Base-by-base conservation (phyloP, 1,284 basidiomycete genomes). In the Abortiporus biennis region DNA sequence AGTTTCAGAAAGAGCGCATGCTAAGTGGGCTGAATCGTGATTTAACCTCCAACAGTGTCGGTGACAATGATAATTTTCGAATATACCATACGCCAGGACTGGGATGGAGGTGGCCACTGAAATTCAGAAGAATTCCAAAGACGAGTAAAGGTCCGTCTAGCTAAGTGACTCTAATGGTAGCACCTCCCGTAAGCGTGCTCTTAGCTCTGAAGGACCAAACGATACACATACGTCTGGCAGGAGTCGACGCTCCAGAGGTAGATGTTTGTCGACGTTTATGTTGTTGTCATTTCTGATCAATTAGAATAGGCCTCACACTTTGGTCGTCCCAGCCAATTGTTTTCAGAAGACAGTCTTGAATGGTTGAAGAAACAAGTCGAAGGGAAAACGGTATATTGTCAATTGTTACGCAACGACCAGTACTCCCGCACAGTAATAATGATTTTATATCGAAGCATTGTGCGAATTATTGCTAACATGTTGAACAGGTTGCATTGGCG, bases 201-300 rank as follows among this genome's bases (percentile, higher is more conserved):
- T 46, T 48, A 87, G 88, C 77, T 1, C 66, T 92, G 38, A 84
- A 77, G 56, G 75, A 83, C 47, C 66, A 88, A 52, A 94, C 91
- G 0, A 69, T 95, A 15, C 82, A 85, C 53, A 80, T 96, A 35
- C 78, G 92, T 19, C 76, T 95, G 36, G 87, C 86, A 6, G 92
- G 88, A 0, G 78, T 92, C 8, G 92, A 96, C 58, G 92, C 92
- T 1, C 92, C 92, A 0, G 92, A 95, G 69, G 86, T 85, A 50
- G n/a, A 57, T 34, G 19, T 35, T 22, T 27, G 23, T 9, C 27
- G n/a, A 29, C 27, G n/a, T n/a, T 9, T n/a, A 29, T 29, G 30
- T 17, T 19, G 15, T 12, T 8, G 11, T 21, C 42, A 19, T 29
- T 31, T 2, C 8, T 15, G 33, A 16, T 17, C 35, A 12, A 9